Base-by-base conservation (phyloP, 2,329 filamentous ascomycete genomes). In the Penicillium sumatraense region DNA sequence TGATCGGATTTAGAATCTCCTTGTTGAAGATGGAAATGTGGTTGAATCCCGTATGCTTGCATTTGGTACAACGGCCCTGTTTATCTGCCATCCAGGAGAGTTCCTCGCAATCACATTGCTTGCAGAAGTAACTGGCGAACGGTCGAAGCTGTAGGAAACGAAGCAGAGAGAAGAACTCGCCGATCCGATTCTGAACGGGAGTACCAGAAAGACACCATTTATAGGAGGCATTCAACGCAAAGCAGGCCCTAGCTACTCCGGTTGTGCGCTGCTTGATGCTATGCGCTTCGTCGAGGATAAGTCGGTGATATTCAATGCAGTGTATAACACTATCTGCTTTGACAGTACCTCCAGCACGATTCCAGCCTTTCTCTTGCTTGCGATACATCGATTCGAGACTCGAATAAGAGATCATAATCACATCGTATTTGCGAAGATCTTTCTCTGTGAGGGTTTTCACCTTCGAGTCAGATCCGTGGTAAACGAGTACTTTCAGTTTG, bases 121-220 rank as follows among this genome's bases (percentile, higher is more conserved):
- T 95, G 81, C 95, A 99, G 62, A 97, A 89, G 71, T 99, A 99
- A 62, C 91, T 92, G 7, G 93, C 89, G 72, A 97, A 98, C 0
- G 93, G 93, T 8, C 84, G 83, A 31, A 97, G 83, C 71, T 96
- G 89, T 26, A 99, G 83, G 74, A 99, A 99, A 2, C 95, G 89
- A 53, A 99, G 81, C 20, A 98, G 80, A 0, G 93, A 98, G 76
- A 98, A 97, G 73, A 97, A 96, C 72, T 98, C 93, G 68, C 95
- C 93, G 62, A 98, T 98, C 50, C 93, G 89, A 69, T 98, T 99
- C 73, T 99, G 95, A 1, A 99, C 86, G 0, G 95, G 95, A 1
- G 95, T 99, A 8, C 95, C 95, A 14, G 90, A 95, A 56, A 99
- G 81, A 71, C 95, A 99, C 91, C 95, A 98, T 66, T 96, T 96